Evolutionary conservation across 2,329 filamentous ascomycete genomes (phyloP).

Genomic region (Claviceps purpurea): DNA sequence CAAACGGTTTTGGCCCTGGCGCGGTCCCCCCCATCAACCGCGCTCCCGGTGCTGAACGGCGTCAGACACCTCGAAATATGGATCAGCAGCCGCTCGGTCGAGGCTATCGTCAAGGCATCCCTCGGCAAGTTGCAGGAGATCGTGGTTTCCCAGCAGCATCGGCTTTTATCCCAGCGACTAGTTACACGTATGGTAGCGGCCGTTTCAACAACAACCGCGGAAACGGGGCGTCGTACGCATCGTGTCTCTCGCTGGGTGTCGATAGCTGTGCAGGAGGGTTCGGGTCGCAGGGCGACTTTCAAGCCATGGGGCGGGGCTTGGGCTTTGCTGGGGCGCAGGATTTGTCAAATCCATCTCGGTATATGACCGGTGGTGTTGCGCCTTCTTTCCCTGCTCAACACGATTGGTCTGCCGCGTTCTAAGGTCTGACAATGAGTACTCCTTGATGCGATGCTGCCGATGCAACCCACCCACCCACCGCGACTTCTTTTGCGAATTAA

Average conservation of each 20-base stretch:
- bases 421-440: slow-evolving; percentile 59
- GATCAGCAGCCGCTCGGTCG: slow-evolving; percentile 24
- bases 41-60: slow-evolving; percentile 31
- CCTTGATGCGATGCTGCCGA: slow-evolving; percentile 23
- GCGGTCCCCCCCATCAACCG: slow-evolving; percentile 48
- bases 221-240: slow-evolving; percentile 15
- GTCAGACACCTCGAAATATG: slow-evolving; percentile 31
- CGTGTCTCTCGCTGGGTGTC: slow-evolving; percentile 14
- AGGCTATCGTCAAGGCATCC: slow-evolving; percentile 29
- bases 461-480: no score
- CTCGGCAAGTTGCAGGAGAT: slow-evolving; percentile 28
- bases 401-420: slow-evolving; percentile 53
- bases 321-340: slow-evolving; percentile 31
- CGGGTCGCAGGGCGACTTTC: slow-evolving; percentile 29
- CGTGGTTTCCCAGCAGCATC: slow-evolving; percentile 24
- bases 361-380: slow-evolving; percentile 25
- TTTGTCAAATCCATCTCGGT: slow-evolving; percentile 21
- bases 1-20: slow-evolving; percentile 52
- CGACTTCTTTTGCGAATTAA: no score
- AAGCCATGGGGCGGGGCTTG: slow-evolving; percentile 33
- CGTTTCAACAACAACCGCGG: slow-evolving; percentile 16
- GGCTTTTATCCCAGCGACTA: slow-evolving; percentile 18
- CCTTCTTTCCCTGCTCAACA: slow-evolving; percentile 30
- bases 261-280: slow-evolving; percentile 19
- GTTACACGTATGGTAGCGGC: slow-evolving; percentile 22